Percentiles rank a stretch among this genome's conserved stretches.
These are phyloP conservation scores for Suillus subalutaceus DNA, from an alignment of 768 basidiomycete species.

Conservation along the genomic window DNA sequence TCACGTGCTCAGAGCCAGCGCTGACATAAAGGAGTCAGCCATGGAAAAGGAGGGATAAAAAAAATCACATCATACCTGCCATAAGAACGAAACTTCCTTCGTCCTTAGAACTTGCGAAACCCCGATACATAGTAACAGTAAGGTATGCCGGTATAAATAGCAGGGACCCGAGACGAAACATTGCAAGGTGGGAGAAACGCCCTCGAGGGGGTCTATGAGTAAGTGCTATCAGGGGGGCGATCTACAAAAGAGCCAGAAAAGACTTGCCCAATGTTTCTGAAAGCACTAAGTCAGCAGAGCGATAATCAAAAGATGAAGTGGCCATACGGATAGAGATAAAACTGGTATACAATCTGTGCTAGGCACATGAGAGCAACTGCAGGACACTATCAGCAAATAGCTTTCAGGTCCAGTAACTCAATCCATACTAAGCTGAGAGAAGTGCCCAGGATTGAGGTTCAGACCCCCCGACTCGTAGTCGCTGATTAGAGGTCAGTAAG, in stretches of 20 bases:
- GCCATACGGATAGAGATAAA: slow-evolving; percentile 84
- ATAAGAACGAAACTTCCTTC: slow-evolving; percentile 82
- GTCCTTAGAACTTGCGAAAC: slow-evolving; percentile 67
- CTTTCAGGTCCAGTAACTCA: slow-evolving; percentile 5
- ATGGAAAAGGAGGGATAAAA: slow-evolving; percentile 10
- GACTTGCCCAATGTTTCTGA: slow-evolving; percentile 67
- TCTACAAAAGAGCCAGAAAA: background rate
- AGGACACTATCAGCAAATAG: slow-evolving; percentile 13
- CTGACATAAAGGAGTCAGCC: slow-evolving; percentile 39
- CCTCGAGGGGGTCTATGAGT: slow-evolving; percentile 72
- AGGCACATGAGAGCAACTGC: slow-evolving; percentile 92
- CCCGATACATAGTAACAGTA: slow-evolving; percentile 72
- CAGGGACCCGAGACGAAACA: slow-evolving; percentile 87
- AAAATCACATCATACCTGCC: slow-evolving; percentile 55
- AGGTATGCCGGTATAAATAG: slow-evolving; percentile 92
- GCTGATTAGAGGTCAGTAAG: slow-evolving; percentile 39
- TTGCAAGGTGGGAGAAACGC: slow-evolving; percentile 81
- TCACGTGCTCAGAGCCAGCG: slow-evolving; percentile 80
- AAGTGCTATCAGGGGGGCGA: slow-evolving; percentile 16
- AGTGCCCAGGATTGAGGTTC: slow-evolving; percentile 88
- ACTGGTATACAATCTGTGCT: slow-evolving; percentile 92
- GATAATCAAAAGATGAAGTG: background rate
- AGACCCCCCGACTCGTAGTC: slow-evolving; percentile 86
- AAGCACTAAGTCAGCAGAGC: background rate
- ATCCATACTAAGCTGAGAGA: slow-evolving; percentile 83